Conservation (phyloP, 768 basidiomycete genomes). For the Gelatoporia subvermispora region DNA sequence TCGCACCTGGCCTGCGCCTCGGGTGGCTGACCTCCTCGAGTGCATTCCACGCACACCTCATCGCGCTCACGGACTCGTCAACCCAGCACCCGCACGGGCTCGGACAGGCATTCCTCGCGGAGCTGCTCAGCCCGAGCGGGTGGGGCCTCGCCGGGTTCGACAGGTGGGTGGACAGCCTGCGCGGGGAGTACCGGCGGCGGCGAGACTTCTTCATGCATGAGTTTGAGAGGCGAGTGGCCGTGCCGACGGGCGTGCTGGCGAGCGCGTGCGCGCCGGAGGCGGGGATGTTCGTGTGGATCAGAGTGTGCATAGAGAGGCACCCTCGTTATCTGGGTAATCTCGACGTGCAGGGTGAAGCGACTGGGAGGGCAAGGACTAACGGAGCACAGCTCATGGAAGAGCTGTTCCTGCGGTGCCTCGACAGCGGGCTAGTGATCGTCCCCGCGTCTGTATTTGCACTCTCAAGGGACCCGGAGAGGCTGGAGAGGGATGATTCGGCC, state of each 20-base stretch:
- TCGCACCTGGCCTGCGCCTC: slow-evolving; percentile 49
- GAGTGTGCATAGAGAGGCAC: slow-evolving; percentile 38
- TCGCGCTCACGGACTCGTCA: slow-evolving; percentile 39
- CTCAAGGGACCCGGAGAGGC: slow-evolving; percentile 20
- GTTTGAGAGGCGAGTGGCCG: slow-evolving; percentile 28
- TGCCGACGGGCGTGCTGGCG: slow-evolving; percentile 31
- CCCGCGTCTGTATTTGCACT: slow-evolving; percentile 42
- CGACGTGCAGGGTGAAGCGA: background rate
- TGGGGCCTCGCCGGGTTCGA: slow-evolving; percentile 42
- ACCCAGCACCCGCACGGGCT: slow-evolving; percentile 43
- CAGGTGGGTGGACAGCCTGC: slow-evolving; percentile 39
- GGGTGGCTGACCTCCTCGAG: slow-evolving; percentile 43
- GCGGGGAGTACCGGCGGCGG: slow-evolving; percentile 44
- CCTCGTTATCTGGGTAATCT: slow-evolving; percentile 28
- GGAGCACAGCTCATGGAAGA: slow-evolving; percentile 41
- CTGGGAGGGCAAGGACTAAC: slow-evolving; percentile 27
- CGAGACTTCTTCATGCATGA: slow-evolving; percentile 42
- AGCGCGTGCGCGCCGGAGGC: slow-evolving; percentile 30
- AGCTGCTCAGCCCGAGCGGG: slow-evolving; percentile 33
- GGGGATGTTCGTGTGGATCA: slow-evolving; percentile 56
- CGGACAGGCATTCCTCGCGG: slow-evolving; percentile 41
- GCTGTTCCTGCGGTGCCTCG: slow-evolving; percentile 36
- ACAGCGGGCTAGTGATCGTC: slow-evolving; percentile 40
- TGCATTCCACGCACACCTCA: slow-evolving; percentile 35
- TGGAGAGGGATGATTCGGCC: slow-evolving; percentile 10